phyloP scores from a whole-genome alignment of 352 stramenopile genomes.

The Globisporangium lucens region DNA sequence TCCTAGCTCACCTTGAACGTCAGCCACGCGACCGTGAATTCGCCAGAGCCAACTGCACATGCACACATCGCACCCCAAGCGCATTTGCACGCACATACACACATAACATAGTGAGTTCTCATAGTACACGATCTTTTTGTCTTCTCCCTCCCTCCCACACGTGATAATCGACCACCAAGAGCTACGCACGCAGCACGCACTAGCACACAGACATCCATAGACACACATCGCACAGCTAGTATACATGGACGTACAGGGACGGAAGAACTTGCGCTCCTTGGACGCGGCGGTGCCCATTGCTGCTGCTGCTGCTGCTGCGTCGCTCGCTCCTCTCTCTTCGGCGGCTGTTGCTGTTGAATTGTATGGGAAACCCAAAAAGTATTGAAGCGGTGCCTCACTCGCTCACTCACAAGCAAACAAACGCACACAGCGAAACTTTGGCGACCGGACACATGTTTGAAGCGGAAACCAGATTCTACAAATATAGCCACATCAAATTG shows the following conservation, averaged over 20 bases:
- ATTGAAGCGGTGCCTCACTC: constrained; percentile 8
- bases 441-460: constrained; percentile 8
- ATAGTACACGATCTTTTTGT: background rate
- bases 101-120: background rate
- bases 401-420: background rate
- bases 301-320: constrained; percentile 1
- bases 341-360: constrained; percentile 1
- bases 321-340: background rate
- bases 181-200: background rate
- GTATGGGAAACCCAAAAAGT: constrained; percentile 7
- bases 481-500: background rate
- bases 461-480: background rate
- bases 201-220: background rate
- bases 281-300: constrained; percentile 43
- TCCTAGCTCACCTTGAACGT: constrained; percentile 70
- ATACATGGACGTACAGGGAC: constrained; percentile 38
- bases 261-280: constrained; percentile 48
- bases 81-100: background rate
- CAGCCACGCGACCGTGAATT: constrained; percentile 85
- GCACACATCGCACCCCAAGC: background rate
- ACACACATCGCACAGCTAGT: background rate
- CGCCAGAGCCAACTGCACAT: constrained; percentile 53
- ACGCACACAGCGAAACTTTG: constrained; percentile 2
- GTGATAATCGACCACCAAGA: background rate
- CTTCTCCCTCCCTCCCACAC: background rate